Evolutionary conservation across 2,329 filamentous ascomycete genomes (phyloP), one percentile per base, ranked within the genome.

Genomic region (Lecanicillium sp.): DNA sequence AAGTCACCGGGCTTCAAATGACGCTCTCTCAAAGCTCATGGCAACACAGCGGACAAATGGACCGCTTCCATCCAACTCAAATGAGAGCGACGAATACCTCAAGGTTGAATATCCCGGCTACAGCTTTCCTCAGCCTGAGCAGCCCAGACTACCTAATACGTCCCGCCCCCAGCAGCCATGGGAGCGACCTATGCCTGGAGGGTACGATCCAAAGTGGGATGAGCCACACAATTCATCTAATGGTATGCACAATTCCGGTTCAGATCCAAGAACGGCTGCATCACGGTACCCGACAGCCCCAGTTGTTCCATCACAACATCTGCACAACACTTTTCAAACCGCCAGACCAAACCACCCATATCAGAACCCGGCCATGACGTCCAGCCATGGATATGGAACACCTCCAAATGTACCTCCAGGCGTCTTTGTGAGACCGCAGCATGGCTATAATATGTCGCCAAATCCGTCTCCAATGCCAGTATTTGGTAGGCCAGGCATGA

Each of bases 21-120:
- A 55, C 43, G 55, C 55, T 11, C 53, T 58, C 34, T 41, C 44
- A 10, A 48, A 46, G 8, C 30, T 60, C 8, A 60, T 60, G 57
- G 43, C 27, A 11, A 57, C 47, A 7, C 55, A 58, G 19, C 48
- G 45, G 15, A 42, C 50, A 12, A 44, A 47, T 29, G 29, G 33
- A 10, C 40, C 33, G 33, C 36, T 33, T 19, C 28, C 20, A 19
- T n/a, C 29, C 5, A 33, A 32, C 28, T 28, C 28, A 13, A n/a
- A 13, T 8, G 28, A 36, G 4, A 5, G n/a, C 9, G 15, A 15
- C 14, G 12, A 9, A 13, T 15, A 32, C 15, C 15, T 36, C 2
- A 36, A 36, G 31, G 33, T 36, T 15, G 38, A 40, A 17, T 32
- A 36, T 29, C 28, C 38, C 3, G 33, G 15, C 8, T 17, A 37